Evolutionary conservation across 306 rosid species (phyloP).

Genomic region (Ammopiptanthus mongolicus): DNA sequence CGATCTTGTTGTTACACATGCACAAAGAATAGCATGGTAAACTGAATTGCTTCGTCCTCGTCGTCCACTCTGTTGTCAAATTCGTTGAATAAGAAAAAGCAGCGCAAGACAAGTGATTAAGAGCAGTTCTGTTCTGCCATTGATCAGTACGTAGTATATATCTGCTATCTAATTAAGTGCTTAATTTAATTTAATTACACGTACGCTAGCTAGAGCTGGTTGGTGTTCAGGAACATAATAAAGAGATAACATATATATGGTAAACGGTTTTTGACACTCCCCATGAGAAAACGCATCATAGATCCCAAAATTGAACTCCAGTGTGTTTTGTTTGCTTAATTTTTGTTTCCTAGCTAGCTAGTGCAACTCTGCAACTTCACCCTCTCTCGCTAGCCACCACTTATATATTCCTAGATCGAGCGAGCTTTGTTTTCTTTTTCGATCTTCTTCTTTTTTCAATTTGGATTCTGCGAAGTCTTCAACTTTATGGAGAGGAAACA

Average conservation of each 20-base stretch:
- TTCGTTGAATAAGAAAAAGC: constrained; percentile 14
- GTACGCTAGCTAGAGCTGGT: too few relatives aligned
- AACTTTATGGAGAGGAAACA: constrained; percentile 30
- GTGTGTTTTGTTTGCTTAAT: neutral
- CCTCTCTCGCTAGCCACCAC: constrained; percentile 22
- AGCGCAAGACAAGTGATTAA: constrained; percentile 47
- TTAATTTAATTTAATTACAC: too few relatives aligned
- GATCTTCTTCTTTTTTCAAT: constrained; percentile 15
- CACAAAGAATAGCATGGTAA: too few relatives aligned
- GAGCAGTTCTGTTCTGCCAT: constrained; percentile 33
- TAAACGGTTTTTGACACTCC: constrained; percentile 25
- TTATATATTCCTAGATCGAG: neutral
- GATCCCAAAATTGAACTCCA: neutral
- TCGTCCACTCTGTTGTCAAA: constrained; percentile 6
- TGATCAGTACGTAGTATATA: too few relatives aligned
- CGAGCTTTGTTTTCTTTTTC: neutral
- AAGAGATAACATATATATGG: constrained; percentile 17
- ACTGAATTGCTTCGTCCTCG: too few relatives aligned
- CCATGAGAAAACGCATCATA: constrained; percentile 27
- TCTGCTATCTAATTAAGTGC: too few relatives aligned
- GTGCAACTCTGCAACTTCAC: constrained; percentile 33
- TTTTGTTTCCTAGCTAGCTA: neutral
- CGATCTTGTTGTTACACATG: too few relatives aligned
- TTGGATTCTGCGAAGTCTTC: constrained; percentile 19
- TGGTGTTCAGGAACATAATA: neutral